Evolutionary conservation across 2,329 filamentous ascomycete species (phyloP), one percentile per base, ranked within the genome.

Genomic region (Botrytis fragariae): DNA sequence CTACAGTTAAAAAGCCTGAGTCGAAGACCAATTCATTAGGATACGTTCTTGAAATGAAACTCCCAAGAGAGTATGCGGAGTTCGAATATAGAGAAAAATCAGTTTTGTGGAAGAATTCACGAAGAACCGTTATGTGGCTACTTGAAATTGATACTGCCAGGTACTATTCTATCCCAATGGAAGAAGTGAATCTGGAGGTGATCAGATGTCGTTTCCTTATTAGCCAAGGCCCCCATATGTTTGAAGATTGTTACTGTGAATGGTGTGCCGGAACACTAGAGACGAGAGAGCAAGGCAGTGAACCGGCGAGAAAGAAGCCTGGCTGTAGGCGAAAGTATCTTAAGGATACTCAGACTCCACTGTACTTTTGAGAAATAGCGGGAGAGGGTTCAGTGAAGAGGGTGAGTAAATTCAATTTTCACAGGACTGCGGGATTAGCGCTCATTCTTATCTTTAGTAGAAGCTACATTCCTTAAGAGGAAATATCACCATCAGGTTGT

Each of bases 401-500:
- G 5, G n/a, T 29, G 51, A 29, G 51, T 16, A 4, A 1, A 57
- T 3, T 29, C 51, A 18, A 57, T 29, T n/a, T 16, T 29, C 0
- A 57, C 51, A 29, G n/a, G 51, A 9, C 51, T 18, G 3, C 5
- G 3, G 16, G 6, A 18, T 57, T 6, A 29, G 51, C n/a, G n/a
- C n/a, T 57, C 14, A 32, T 18, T 57, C 0, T 18, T 57, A 57
- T 3, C 14, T 29, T 18, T 3, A 8, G 6, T 29, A 57, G n/a
- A 57, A 57, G 51, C n/a, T 16, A 29, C 16, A 29, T 57, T 18
- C n/a, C 18, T 9, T 1, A 4, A 29, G n/a, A 18, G 1, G 7
- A 1, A n/a, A 18, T 18, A 4, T 1, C 0, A 9, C 6, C 6
- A 29, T 57, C 3, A 14, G 0, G 18, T 18, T 57, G 16, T 9